Evolutionary conservation across 1,139 yeast genomes (phyloP).

Genomic region (Lodderomyces orthopsilosis): DNA sequence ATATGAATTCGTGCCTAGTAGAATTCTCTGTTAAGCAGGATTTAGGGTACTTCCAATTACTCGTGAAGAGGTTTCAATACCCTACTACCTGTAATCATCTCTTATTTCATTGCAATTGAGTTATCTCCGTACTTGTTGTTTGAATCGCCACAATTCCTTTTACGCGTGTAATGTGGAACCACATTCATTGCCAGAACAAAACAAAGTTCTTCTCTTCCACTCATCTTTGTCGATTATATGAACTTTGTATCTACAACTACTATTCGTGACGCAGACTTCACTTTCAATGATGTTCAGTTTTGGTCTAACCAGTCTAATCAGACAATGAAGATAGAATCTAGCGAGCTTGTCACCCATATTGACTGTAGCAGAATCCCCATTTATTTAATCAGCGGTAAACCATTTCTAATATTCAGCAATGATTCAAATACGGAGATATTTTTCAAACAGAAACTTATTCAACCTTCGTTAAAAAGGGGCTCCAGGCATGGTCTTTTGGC

Average conservation of each 20-base stretch:
- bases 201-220: neutral
- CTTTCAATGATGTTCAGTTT: slow-evolving; percentile 24
- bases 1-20: no score
- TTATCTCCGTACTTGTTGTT: no score
- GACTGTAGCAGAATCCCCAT: slow-evolving; percentile 29
- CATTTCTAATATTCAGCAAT: slow-evolving; percentile 28
- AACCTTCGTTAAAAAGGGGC: slow-evolving; percentile 9
- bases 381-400: slow-evolving; percentile 24
- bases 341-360: slow-evolving; percentile 13
- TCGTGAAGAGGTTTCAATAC: no score
- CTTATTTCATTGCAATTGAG: no score
- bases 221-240: slow-evolving; percentile 11
- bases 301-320: slow-evolving; percentile 19
- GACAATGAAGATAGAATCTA: slow-evolving; percentile 5
- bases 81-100: no score
- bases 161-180: no score
- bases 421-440: slow-evolving; percentile 21
- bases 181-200: no score
- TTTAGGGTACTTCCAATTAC: no score
- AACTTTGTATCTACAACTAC: slow-evolving; percentile 14
- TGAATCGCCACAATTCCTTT: no score
- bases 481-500: slow-evolving; percentile 19
- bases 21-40: no score
- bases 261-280: slow-evolving; percentile 13
- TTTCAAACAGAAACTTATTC: slow-evolving; percentile 23